Evolutionary conservation across 768 basidiomycete genomes (phyloP).

Genomic region (Agrocybe chaxingu): DNA sequence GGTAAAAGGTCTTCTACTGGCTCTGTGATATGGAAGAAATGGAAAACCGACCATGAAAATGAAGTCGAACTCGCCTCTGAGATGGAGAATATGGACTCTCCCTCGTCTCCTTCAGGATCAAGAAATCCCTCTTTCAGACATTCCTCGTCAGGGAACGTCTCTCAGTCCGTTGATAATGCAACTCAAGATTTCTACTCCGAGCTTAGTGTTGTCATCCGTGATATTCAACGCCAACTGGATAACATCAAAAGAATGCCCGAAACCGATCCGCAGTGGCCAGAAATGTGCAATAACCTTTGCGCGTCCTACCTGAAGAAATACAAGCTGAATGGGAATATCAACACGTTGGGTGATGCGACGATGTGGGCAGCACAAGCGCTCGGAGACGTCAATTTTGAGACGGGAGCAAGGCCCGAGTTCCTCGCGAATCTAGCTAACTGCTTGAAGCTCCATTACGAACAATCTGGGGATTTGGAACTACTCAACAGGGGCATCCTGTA

Average conservation of each 20-base stretch:
- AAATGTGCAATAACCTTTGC: conserved; percentile 3
- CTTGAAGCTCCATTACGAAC: background rate
- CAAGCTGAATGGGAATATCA: background rate
- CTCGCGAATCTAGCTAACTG: conserved; percentile 2
- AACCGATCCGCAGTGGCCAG: background rate
- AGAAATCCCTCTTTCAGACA: no score
- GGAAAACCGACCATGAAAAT: no score
- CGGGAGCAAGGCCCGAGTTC: background rate
- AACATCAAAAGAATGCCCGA: background rate
- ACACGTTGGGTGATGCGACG: background rate
- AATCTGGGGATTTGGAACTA: background rate
- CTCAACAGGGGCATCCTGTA: conserved; percentile 5
- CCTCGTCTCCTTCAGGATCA: no score
- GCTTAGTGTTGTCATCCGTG: background rate
- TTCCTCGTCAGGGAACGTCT: no score
- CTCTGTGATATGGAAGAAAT: no score
- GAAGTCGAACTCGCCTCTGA: no score
- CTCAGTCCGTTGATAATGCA: no score
- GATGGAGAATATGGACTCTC: no score
- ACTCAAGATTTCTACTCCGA: no score
- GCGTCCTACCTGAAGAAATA: conserved; percentile 2
- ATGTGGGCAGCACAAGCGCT: background rate
- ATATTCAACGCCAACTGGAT: background rate
- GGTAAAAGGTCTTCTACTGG: no score
- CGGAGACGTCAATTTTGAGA: background rate